Evolutionary conservation across 2,329 filamentous ascomycete genomes (phyloP), one percentile per base, ranked within the genome.

Genomic region (Colletotrichum costaricense): DNA sequence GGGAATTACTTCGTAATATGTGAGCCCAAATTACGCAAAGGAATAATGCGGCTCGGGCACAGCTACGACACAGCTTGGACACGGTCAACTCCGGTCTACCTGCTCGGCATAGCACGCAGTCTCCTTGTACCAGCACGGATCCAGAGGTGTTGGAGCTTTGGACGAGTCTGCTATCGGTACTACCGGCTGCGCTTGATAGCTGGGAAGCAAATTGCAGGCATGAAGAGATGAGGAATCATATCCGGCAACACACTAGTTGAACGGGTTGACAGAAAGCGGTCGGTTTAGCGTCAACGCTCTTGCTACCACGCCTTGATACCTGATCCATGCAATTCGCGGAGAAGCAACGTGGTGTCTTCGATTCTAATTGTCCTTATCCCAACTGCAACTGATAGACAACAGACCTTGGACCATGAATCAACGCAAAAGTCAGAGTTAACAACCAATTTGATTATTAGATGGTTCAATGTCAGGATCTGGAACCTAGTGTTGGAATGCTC

Each of bases 341-440:
- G 59, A 63, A 55, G 59, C 59, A 70, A 62, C 67, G 59, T 65
- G 42, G 70, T 60, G 24, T 65, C 33, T 63, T 46, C 30, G 16
- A 54, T 14, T 11, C 24, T 56, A 24, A 46, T 46, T 19, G 35
- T 12, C n/a, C 55, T 22, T 63, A 22, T 42, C 63, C 52, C 16
- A 30, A 33, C 16, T 24, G 24, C n/a, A 22, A 19, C 62, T 22
- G 19, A 52, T 5, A 19, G 19, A 38, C n/a, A 28, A 28, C 38
- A n/a, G 14, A n/a, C 24, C 49, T 22, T 55, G n/a, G 30, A 54
- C 7, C 54, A 38, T 22, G 16, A 24, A 24, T 22, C 55, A 54
- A 49, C 11, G 28, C 26, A 22, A 38, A n/a, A n/a, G 30, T 26
- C 28, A 55, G 16, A 49, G 5, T 35, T 14, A 33, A 46, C 16